A percentile compares a stretch with the other conserved stretches of the same genome.
Evolutionary conservation across 768 basidiomycete species (phyloP).

Genomic region (Trametes cubensis): DNA sequence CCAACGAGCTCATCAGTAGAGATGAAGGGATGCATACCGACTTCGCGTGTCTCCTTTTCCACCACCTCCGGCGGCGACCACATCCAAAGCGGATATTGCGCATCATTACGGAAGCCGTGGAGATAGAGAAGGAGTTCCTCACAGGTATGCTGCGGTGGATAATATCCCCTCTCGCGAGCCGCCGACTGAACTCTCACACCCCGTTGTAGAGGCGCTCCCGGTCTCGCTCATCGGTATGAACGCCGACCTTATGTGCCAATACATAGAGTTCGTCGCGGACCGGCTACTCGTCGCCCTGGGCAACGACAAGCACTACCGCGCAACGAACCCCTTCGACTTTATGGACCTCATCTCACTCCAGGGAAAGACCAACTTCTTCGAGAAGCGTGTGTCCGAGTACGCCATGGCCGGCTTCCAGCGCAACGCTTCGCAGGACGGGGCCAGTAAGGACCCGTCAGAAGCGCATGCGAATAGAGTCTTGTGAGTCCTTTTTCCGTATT

Average conservation of each 20-base stretch:
- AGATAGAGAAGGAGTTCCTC: conserved; percentile 85
- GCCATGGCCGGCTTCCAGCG: conserved; percentile 63
- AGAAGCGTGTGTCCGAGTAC: conserved; percentile 91
- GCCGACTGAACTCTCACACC: not conserved
- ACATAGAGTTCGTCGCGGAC: conserved; percentile 92
- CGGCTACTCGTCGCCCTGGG: conserved; percentile 84
- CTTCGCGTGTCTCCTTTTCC: conserved; percentile 90
- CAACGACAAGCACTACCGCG: conserved; percentile 75
- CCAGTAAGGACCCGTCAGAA: not conserved
- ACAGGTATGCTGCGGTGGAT: conserved; percentile 49
- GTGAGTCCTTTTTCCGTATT: conserved; percentile 36
- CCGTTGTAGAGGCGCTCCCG: conserved; percentile 73
- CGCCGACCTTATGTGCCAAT: conserved; percentile 80
- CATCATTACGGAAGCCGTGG: conserved; percentile 83
- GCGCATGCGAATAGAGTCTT: conserved; percentile 34
- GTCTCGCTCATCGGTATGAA: conserved; percentile 93
- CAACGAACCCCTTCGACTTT: conserved; percentile 86
- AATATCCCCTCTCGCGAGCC: not conserved
- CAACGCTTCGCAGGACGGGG: not conserved
- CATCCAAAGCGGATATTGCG: conserved; percentile 72
- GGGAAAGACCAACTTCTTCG: conserved; percentile 97
- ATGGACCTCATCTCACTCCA: conserved; percentile 96
- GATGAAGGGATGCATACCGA: conserved; percentile 98
- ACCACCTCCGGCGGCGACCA: conserved; percentile 76
- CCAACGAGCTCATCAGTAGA: conserved; percentile 93